Conservation (phyloP, 2,329 filamentous ascomycete genomes). For the Diaporthe destruens region DNA sequence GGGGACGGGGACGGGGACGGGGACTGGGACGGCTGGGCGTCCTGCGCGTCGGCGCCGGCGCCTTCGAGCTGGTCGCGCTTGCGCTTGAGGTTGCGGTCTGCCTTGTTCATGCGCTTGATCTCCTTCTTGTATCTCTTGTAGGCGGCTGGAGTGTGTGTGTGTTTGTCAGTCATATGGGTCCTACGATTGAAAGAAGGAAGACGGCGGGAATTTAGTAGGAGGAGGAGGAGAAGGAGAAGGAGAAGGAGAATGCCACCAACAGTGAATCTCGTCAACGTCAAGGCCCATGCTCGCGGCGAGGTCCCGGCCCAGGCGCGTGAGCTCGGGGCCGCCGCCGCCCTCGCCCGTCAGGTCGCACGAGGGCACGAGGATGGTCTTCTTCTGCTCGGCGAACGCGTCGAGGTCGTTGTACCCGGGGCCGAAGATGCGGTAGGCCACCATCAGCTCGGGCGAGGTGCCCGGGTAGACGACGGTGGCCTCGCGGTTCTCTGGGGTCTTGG, state of each 20-base stretch:
- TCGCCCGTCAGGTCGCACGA: neutral
- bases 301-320: neutral
- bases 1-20: too few relatives aligned
- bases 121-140: constrained; percentile 23
- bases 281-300: neutral
- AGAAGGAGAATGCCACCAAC: too few relatives aligned
- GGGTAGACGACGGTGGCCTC: constrained; percentile 15
- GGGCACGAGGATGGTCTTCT: neutral
- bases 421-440: constrained; percentile 38
- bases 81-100: neutral
- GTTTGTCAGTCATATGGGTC: too few relatives aligned
- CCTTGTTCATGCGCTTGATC: constrained; percentile 30
- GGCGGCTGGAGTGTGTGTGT: neutral
- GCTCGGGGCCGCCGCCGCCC: neutral
- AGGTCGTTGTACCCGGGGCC: constrained; percentile 15
- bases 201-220: too few relatives aligned
- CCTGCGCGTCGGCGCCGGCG: neutral
- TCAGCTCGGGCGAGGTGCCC: constrained; percentile 9
- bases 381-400: neutral
- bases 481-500: neutral
- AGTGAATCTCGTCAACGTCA: neutral
- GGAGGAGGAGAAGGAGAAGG: too few relatives aligned
- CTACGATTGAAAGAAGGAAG: too few relatives aligned
- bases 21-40: neutral
- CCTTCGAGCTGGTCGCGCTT: neutral